Evolutionary conservation across 2,329 filamentous ascomycete species (phyloP), one percentile per base, ranked within the genome.

Genomic region (Diaporthe amygdali): DNA sequence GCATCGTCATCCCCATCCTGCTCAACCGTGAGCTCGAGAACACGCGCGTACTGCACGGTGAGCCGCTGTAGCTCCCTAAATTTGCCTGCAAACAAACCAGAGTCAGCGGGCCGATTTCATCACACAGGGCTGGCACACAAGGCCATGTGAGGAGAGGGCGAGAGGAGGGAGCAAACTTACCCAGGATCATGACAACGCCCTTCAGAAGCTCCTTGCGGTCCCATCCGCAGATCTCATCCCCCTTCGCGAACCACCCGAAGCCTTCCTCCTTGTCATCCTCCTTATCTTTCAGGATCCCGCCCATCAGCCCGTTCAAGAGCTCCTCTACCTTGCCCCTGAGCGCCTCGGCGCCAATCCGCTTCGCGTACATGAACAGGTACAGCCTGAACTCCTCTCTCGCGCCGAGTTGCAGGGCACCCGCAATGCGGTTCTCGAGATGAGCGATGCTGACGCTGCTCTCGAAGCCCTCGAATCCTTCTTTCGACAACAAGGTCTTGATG

Each of bases 311-410:
- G 75, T 94, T 92, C 34, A 98, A 85, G 12, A 99, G 85, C 83
- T 99, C 97, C 79, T 98, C 96, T 2, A 98, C 95, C 83, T 99
- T 99, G 70, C 90, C 88, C 75, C 92, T 91, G 66, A 96, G 84
- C 0, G 95, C 95, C 81, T 99, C 97, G 0, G 95, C 94, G 1
- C 96, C 96, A 7, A 99, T 89, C 0, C 96, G 91, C 84, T 98
- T 98, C 4, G 95, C 96, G 78, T 99, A 99, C 95, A 98, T 98
- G 78, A 95, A 93, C n/a, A 99, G 85, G 78, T 98, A 98, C 1
- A 97, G 86, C 70, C 94, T 91, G 83, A 98, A 99, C 80, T 99
- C 96, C 71, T 98, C 95, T 76, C 91, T 93, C 0, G 96, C 93
- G 4, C 93, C 94, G 0, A 99, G 85, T 72, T 94, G 92, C 78